phyloP scores from a whole-genome alignment of 1,284 basidiomycete genomes.

The Malassezia yamatoensis region DNA sequence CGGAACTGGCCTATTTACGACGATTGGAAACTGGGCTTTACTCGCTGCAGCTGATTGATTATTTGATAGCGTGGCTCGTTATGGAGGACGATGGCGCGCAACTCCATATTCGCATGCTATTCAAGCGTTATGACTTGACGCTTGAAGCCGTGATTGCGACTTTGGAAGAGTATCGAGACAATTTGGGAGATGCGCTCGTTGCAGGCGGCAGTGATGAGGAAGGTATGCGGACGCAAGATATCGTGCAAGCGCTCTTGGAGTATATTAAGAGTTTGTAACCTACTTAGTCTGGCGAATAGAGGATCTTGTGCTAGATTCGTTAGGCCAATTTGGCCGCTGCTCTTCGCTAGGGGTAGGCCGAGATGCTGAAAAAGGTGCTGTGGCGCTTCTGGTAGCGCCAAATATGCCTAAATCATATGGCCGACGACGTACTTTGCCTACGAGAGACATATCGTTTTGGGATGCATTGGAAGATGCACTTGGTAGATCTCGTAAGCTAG shows the following conservation, averaged over 20 bases:
- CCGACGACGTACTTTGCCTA: background rate
- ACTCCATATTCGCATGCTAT: constrained; percentile 22
- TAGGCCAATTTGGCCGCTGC: background rate
- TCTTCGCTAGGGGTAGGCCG: constrained; percentile 5
- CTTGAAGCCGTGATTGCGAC: constrained; percentile 17
- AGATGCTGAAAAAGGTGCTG: background rate
- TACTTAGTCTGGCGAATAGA: background rate
- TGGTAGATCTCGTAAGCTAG: background rate
- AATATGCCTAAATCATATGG: background rate
- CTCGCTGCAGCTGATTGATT: constrained; percentile 79
- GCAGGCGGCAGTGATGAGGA: background rate
- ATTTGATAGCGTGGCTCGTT: constrained; percentile 81
- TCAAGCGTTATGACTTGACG: constrained; percentile 15
- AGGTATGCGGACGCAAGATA: constrained; percentile 21
- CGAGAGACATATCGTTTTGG: background rate
- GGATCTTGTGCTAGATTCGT: background rate
- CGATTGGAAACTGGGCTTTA: constrained; percentile 77
- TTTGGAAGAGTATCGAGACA: constrained; percentile 29
- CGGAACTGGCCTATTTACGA: constrained; percentile 69
- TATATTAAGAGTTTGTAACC: constrained; percentile 25
- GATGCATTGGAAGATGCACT: background rate
- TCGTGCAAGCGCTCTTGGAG: constrained; percentile 29
- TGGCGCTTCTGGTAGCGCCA: background rate
- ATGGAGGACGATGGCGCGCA: constrained; percentile 86
- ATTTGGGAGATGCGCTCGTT: constrained; percentile 25